These are phyloP conservation scores for Leccinum longicurvipes DNA, from an alignment of 768 basidiomycete genomes.

Conservation along the genomic window DNA sequence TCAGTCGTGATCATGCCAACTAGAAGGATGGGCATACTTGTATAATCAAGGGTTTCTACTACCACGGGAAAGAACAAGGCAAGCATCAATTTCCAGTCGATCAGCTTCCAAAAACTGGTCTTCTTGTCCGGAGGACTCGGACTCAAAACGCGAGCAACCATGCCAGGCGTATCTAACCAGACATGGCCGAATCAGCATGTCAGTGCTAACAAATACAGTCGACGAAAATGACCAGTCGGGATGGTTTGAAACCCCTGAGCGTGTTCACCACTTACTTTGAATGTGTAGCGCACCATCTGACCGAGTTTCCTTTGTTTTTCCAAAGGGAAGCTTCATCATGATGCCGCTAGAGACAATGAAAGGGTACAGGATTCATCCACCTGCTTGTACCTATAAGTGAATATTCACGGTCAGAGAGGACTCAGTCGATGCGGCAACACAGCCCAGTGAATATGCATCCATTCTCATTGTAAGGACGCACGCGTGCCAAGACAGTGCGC, in stretches of 20 bases:
- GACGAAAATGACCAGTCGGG: neutral
- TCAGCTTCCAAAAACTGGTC: constrained; percentile 24
- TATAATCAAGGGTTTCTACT: constrained; percentile 37
- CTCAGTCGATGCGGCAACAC: neutral
- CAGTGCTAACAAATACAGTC: neutral
- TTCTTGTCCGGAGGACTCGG: neutral
- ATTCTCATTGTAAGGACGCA: neutral
- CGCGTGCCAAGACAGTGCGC: neutral
- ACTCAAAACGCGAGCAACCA: neutral
- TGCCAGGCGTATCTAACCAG: constrained; percentile 1
- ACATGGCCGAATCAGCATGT: neutral
- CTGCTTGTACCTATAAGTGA: neutral
- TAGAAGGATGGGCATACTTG: constrained; percentile 9
- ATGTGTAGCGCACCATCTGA: neutral
- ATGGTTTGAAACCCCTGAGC: neutral
- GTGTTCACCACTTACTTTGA: constrained; percentile 4
- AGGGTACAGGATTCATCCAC: neutral
- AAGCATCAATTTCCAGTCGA: constrained; percentile 30
- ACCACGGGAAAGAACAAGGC: constrained; percentile 41
- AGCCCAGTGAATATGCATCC: neutral
- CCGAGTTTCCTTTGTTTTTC: neutral
- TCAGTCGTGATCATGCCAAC: neutral
- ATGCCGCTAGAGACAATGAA: neutral
- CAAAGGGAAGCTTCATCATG: constrained; percentile 10
- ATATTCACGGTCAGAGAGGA: neutral